A percentile compares a stretch with the other conserved stretches of the same genome.
Evolutionary conservation across 140 eudicot genomes (phyloP).

Genomic region (Oenanthe javanica): DNA sequence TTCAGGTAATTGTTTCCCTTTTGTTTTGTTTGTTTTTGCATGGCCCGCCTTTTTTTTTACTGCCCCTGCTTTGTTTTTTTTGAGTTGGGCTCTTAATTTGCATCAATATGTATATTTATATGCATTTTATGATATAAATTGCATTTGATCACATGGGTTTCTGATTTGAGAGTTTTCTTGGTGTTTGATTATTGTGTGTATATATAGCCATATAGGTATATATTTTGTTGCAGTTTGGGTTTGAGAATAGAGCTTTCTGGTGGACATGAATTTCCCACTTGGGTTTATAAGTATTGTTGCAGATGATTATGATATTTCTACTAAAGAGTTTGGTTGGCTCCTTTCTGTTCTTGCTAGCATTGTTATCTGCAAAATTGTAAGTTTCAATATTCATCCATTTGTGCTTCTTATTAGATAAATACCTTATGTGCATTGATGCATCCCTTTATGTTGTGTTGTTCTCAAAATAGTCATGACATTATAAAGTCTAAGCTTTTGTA

Average conservation of each 20-base stretch:
- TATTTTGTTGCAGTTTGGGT: constrained; percentile 15
- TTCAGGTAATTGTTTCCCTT: not conserved
- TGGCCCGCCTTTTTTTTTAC: not conserved
- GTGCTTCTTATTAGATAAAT: not conserved
- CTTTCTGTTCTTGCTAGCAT: constrained; percentile 43
- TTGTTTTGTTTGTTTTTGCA: not conserved
- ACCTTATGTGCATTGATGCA: not conserved
- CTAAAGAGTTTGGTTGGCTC: constrained; percentile 35
- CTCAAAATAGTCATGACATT: not conserved
- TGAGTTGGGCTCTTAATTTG: not conserved
- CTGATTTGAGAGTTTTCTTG: not conserved
- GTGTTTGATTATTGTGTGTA: not conserved
- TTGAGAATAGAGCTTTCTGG: constrained; percentile 17
- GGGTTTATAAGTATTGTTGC: constrained; percentile 22
- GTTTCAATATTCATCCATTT: not conserved
- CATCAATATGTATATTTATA: not conserved
- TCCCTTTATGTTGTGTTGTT: not conserved
- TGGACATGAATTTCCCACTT: constrained; percentile 16
- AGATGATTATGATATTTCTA: constrained; percentile 19
- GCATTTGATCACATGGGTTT: not conserved
- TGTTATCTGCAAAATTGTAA: constrained; percentile 57
- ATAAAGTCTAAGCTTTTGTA: not conserved
- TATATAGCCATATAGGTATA: not conserved
- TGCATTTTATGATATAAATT: not conserved
- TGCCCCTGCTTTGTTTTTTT: not conserved